Conservation (phyloP, 192 early-diverging fungal species). For the Backusella sp. region DNA sequence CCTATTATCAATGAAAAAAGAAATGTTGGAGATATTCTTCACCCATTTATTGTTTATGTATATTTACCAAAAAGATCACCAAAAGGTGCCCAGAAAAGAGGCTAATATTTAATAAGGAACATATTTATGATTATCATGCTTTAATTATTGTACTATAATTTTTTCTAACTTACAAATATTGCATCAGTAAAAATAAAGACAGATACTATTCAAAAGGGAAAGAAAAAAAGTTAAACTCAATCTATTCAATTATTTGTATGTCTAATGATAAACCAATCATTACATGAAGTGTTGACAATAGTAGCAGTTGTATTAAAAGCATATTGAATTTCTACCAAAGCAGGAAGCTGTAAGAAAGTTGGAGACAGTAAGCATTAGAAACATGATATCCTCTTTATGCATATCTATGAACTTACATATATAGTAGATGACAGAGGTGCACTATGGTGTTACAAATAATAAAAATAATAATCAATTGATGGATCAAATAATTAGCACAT, state of each 20-base stretch:
- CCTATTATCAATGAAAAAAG: constrained; percentile 4
- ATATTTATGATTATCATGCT: neutral
- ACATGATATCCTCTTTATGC: neutral
- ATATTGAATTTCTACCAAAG: constrained; percentile 25
- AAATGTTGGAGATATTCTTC: neutral
- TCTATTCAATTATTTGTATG: neutral
- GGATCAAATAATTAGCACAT: neutral
- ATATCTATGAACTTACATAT: constrained; percentile 15
- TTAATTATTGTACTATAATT: neutral
- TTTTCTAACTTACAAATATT: constrained; percentile 22
- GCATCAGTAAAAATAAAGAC: constrained; percentile 30
- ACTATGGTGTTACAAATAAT: neutral
- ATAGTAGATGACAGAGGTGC: constrained; percentile 24
- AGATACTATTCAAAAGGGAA: constrained; percentile 17
- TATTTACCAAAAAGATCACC: constrained; percentile 20
- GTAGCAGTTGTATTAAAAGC: constrained; percentile 25
- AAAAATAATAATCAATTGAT: neutral
- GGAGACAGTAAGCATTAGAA: neutral
- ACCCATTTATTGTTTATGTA: neutral
- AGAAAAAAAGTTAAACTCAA: neutral
- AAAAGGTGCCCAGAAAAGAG: constrained; percentile 29
- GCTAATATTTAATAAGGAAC: constrained; percentile 1
- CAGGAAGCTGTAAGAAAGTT: constrained; percentile 17
- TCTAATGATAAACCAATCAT: neutral
- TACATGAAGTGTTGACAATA: constrained; percentile 30